These are phyloP conservation scores for Aspergillus unguis DNA, from an alignment of 2,329 filamentous ascomycete species.

Conservation along the genomic window DNA sequence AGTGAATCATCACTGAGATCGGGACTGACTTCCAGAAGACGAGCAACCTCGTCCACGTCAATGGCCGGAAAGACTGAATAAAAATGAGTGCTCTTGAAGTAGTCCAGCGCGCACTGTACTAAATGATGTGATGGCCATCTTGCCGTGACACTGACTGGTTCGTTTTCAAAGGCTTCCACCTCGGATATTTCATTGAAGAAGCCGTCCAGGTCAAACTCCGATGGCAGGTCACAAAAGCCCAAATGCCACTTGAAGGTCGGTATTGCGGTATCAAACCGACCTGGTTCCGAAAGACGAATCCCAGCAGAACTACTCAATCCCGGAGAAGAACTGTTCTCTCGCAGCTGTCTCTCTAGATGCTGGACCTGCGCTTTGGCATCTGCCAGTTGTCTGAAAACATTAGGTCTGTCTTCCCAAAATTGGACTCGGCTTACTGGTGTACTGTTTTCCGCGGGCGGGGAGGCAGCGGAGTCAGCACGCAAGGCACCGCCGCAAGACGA, in stretches of 20 bases:
- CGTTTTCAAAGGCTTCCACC: background rate
- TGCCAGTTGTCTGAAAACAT: slow-evolving; percentile 15
- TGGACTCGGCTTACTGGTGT: slow-evolving; percentile 18
- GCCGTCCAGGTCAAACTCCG: background rate
- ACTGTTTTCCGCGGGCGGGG: slow-evolving; percentile 18
- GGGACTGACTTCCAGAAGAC: slow-evolving; percentile 4
- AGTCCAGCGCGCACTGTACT: slow-evolving; percentile 18
- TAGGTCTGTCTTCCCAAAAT: background rate
- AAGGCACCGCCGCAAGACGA: slow-evolving; percentile 18
- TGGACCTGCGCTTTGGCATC: slow-evolving; percentile 18
- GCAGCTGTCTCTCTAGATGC: slow-evolving; percentile 1
- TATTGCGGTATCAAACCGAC: background rate
- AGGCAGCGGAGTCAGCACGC: slow-evolving; percentile 19
- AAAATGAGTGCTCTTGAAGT: slow-evolving; percentile 18
- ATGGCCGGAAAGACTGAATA: slow-evolving; percentile 26
- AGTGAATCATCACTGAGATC: slow-evolving; percentile 1
- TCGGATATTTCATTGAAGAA: background rate
- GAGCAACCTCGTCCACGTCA: slow-evolving; percentile 15
- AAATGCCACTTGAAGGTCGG: background rate
- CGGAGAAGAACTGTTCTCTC: background rate
- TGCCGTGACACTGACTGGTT: background rate
- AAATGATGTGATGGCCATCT: slow-evolving; percentile 19
- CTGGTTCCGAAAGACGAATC: background rate
- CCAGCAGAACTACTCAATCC: background rate
- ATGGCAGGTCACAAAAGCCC: background rate